Percentiles rank a stretch among this genome's conserved stretches.
phyloP scores from a whole-genome alignment of 202 grass and related monocot species.

The Setaria italica region DNA sequence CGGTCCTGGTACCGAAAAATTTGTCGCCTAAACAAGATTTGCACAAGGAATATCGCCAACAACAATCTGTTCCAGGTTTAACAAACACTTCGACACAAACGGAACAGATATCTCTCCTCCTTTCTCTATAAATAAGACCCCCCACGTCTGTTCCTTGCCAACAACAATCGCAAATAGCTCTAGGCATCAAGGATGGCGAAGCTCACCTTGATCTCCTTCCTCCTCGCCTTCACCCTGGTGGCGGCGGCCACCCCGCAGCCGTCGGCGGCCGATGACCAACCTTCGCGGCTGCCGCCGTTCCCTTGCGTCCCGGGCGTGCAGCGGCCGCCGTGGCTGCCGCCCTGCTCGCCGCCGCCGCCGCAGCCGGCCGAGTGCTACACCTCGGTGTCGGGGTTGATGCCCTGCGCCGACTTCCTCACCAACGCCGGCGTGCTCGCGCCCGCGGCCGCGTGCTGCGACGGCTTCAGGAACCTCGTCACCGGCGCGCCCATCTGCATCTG shows the following conservation, averaged over 20 bases:
- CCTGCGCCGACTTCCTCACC: conserved; percentile 31
- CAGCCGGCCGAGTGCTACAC: conserved; percentile 1
- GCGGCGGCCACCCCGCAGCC: neutral
- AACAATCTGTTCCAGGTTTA: no score
- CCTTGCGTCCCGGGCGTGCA: neutral
- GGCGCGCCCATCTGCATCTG: neutral
- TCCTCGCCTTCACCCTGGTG: neutral
- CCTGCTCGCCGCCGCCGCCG: neutral
- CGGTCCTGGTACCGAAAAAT: no score
- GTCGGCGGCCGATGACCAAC: neutral
- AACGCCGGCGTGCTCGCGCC: neutral
- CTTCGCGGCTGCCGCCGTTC: no score
- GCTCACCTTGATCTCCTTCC: neutral
- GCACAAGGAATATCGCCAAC: no score
- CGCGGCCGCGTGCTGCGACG: conserved; percentile 15
- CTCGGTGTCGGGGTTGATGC: neutral
- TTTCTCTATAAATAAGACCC: no score
- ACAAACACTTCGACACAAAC: no score
- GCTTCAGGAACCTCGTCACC: neutral
- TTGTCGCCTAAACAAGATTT: no score
- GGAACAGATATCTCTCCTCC: no score
- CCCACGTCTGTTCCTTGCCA: no score
- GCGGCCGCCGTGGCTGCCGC: neutral
- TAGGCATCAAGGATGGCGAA: neutral
- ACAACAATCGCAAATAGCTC: no score